These are phyloP conservation scores for Gelatoporia subvermispora DNA, from an alignment of 768 basidiomycete species.

Conservation along the genomic window DNA sequence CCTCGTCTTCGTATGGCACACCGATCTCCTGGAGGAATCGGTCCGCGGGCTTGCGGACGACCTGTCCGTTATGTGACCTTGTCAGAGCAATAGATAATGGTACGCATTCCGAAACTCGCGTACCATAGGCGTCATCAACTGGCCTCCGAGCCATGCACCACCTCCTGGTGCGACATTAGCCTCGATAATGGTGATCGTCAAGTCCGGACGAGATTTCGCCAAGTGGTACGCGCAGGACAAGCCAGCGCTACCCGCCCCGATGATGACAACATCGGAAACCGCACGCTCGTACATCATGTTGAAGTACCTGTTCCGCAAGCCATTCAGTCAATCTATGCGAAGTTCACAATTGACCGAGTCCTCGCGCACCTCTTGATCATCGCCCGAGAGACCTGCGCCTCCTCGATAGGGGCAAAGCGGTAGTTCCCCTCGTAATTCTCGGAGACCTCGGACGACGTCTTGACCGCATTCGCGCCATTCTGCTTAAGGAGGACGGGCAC, in stretches of 20 bases:
- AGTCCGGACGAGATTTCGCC: slow-evolving; percentile 60
- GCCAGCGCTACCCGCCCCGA: slow-evolving; percentile 65
- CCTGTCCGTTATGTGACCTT: slow-evolving; percentile 31
- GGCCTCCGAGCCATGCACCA: slow-evolving; percentile 75
- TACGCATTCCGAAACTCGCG: not conserved
- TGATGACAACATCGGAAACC: slow-evolving; percentile 74
- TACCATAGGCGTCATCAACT: slow-evolving; percentile 79
- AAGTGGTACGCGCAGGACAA: slow-evolving; percentile 73
- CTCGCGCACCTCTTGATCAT: slow-evolving; percentile 49
- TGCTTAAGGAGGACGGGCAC: slow-evolving; percentile 23
- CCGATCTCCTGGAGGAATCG: slow-evolving; percentile 64
- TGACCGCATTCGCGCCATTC: slow-evolving; percentile 6
- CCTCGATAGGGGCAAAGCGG: slow-evolving; percentile 68
- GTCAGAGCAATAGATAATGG: not conserved
- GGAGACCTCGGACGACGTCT: slow-evolving; percentile 30
- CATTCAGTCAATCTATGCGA: too few relatives aligned
- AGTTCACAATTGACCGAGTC: not conserved
- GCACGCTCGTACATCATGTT: slow-evolving; percentile 67
- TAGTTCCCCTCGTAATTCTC: slow-evolving; percentile 63
- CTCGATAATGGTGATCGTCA: slow-evolving; percentile 64
- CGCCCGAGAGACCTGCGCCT: slow-evolving; percentile 70
- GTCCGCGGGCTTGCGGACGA: slow-evolving; percentile 75
- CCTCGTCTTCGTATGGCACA: slow-evolving; percentile 75
- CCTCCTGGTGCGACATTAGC: slow-evolving; percentile 72
- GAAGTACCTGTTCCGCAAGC: slow-evolving; percentile 49